These are phyloP conservation scores for Microsporum audouinii DNA, from an alignment of 2,329 filamentous ascomycete genomes.

Conservation along the genomic window DNA sequence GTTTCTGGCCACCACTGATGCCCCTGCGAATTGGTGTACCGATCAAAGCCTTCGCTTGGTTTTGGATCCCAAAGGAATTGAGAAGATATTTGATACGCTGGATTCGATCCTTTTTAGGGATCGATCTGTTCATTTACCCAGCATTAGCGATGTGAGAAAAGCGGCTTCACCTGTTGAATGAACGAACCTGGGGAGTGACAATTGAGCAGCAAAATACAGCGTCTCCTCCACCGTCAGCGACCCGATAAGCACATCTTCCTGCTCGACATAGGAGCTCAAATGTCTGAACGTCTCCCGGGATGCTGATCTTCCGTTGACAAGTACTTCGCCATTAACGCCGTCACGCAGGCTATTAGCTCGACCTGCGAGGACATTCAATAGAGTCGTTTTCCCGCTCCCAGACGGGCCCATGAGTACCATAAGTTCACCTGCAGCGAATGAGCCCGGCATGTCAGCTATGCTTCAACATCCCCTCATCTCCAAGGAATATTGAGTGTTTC, in stretches of 20 bases:
- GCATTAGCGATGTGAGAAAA: background rate
- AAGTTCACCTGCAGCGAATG: slow-evolving; percentile 46
- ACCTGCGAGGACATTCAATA: slow-evolving; percentile 67
- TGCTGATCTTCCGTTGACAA: slow-evolving; percentile 52
- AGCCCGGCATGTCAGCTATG: background rate
- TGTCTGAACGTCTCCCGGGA: slow-evolving; percentile 48
- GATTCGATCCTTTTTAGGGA: slow-evolving; percentile 47
- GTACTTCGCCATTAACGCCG: slow-evolving; percentile 42
- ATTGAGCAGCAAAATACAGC: slow-evolving; percentile 61
- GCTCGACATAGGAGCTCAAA: slow-evolving; percentile 70
- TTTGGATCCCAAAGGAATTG: slow-evolving; percentile 58
- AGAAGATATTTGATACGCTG: slow-evolving; percentile 56
- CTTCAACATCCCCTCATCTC: background rate
- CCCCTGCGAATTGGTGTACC: slow-evolving; percentile 76
- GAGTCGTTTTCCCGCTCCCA: slow-evolving; percentile 67
- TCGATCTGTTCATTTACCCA: slow-evolving; percentile 25
- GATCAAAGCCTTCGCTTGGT: slow-evolving; percentile 59
- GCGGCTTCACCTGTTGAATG: background rate
- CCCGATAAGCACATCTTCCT: slow-evolving; percentile 75
- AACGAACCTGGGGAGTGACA: slow-evolving; percentile 46
- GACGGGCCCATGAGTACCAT: slow-evolving; percentile 72
- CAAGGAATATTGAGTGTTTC: background rate
- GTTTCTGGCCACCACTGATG: slow-evolving; percentile 75
- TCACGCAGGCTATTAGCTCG: slow-evolving; percentile 45
- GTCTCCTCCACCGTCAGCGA: slow-evolving; percentile 72